Percentiles rank a stretch among this genome's conserved stretches.
These are phyloP conservation scores for Fusarium clavum DNA, from an alignment of 2,329 filamentous ascomycete species.

Conservation along the genomic window DNA sequence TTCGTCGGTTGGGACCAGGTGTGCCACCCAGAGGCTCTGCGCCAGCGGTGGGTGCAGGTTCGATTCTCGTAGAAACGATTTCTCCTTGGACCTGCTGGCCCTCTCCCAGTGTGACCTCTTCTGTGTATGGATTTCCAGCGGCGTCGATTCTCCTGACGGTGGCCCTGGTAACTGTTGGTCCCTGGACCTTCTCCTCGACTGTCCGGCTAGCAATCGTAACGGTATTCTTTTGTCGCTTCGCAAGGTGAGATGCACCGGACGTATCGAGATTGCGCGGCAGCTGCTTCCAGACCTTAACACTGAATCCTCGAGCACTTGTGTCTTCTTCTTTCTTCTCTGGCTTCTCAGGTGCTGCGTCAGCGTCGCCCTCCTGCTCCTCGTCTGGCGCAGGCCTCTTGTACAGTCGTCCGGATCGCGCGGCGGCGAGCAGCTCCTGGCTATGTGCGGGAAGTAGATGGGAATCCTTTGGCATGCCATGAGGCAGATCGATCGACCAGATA, in stretches of 20 bases:
- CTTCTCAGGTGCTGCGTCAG: constrained; percentile 62
- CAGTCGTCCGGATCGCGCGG: constrained; percentile 79
- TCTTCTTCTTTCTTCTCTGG: constrained; percentile 74
- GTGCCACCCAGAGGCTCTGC: constrained; percentile 64
- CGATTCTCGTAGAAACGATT: constrained; percentile 72
- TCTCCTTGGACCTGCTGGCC: constrained; percentile 86
- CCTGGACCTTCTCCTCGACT: constrained; percentile 57
- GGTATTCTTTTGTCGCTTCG: constrained; percentile 70
- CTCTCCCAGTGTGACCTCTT: constrained; percentile 84
- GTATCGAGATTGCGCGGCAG: constrained; percentile 69
- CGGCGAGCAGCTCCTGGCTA: constrained; percentile 84
- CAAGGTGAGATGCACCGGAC: constrained; percentile 64
- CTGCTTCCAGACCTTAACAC: constrained; percentile 71
- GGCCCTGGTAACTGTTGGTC: constrained; percentile 76
- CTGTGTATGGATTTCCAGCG: constrained; percentile 83
- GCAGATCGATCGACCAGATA: constrained; percentile 79
- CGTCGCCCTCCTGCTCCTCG: constrained; percentile 70
- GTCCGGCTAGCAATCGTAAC: constrained; percentile 68
- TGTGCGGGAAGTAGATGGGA: constrained; percentile 80
- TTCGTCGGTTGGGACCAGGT: constrained; percentile 63
- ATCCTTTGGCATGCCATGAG: constrained; percentile 86
- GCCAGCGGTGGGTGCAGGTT: constrained; percentile 57
- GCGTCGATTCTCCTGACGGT: constrained; percentile 84
- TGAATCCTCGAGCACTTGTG: constrained; percentile 63
- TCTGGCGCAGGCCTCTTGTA: constrained; percentile 76